phyloP scores from a whole-genome alignment of 176 grass and related monocot genomes.

The Musa itinerans region DNA sequence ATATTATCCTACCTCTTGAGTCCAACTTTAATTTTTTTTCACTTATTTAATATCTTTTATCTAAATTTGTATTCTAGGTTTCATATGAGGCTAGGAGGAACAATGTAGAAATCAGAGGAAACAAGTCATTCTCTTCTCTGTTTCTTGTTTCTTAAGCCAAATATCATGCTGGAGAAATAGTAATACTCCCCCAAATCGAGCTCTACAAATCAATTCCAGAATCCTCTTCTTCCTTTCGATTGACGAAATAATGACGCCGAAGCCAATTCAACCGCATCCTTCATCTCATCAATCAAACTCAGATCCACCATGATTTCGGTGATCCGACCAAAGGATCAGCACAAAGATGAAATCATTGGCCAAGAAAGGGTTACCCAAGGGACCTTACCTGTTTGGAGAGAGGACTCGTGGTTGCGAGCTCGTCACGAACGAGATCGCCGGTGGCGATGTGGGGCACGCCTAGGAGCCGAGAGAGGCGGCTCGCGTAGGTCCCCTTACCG shows the following conservation, averaged over 20 bases:
- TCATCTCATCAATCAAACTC: background rate
- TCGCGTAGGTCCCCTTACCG: slow-evolving; percentile 93
- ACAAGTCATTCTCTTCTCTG: background rate
- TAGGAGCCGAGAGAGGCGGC: slow-evolving; percentile 75
- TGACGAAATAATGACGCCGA: no score
- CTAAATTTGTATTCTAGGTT: background rate
- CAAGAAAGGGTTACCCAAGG: background rate
- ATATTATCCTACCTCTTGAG: background rate
- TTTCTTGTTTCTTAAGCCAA: background rate
- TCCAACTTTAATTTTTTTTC: background rate
- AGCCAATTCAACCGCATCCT: no score
- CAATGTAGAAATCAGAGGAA: background rate
- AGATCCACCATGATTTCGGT: background rate
- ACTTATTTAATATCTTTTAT: background rate
- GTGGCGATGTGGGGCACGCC: slow-evolving; percentile 92
- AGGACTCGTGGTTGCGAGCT: slow-evolving; percentile 42
- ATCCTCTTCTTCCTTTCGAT: no score
- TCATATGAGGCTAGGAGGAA: background rate
- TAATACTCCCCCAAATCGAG: no score
- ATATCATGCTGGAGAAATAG: no score
- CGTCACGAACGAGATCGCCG: slow-evolving; percentile 89
- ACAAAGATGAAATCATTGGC: background rate
- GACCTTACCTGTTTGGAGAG: slow-evolving; percentile 42
- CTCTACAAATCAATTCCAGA: no score
- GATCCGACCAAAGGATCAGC: background rate